phyloP scores from a whole-genome alignment of 208 protist genomes.

The Leptomonas pyrrhocoris region DNA sequence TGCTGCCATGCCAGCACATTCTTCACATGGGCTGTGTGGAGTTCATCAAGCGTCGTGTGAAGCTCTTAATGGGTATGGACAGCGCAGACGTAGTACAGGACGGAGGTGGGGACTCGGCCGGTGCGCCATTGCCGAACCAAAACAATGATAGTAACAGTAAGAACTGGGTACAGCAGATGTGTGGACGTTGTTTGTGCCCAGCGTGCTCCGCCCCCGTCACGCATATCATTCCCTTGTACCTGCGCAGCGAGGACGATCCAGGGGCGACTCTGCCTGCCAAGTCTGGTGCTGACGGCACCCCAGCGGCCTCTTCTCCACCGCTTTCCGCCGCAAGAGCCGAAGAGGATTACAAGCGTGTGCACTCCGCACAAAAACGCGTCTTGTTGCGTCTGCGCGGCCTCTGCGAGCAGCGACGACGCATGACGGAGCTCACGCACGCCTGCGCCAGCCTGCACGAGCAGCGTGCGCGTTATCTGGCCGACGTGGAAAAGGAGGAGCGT shows the following conservation, averaged over 20 bases:
- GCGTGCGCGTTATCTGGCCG: conserved; percentile 39
- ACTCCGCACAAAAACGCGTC: conserved; percentile 53
- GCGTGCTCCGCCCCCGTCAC: conserved; percentile 42
- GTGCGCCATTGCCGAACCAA: not conserved
- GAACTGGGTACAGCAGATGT: conserved; percentile 8
- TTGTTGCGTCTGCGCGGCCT: conserved; percentile 53
- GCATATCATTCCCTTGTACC: conserved; percentile 63
- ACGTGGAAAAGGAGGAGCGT: conserved; percentile 55
- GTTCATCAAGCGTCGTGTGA: conserved; percentile 51
- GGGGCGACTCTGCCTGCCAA: not conserved
- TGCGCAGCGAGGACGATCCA: conserved; percentile 28
- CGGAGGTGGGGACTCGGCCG: not conserved
- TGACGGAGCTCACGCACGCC: conserved; percentile 50
- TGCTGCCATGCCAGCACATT: conserved; percentile 86
- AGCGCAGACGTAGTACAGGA: conserved; percentile 18
- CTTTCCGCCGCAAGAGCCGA: conserved; percentile 16
- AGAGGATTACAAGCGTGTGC: conserved; percentile 29
- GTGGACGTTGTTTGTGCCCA: conserved; percentile 43
- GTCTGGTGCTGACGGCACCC: not conserved
- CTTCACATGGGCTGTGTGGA: conserved; percentile 81
- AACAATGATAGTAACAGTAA: not conserved
- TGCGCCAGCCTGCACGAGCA: conserved; percentile 73
- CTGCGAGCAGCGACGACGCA: conserved; percentile 37
- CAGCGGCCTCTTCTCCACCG: conserved; percentile 5
- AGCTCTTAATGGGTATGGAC: conserved; percentile 25